Evolutionary conservation across 805 yeast species (phyloP).

Genomic region (Tetrapisispora namnaoensis): DNA sequence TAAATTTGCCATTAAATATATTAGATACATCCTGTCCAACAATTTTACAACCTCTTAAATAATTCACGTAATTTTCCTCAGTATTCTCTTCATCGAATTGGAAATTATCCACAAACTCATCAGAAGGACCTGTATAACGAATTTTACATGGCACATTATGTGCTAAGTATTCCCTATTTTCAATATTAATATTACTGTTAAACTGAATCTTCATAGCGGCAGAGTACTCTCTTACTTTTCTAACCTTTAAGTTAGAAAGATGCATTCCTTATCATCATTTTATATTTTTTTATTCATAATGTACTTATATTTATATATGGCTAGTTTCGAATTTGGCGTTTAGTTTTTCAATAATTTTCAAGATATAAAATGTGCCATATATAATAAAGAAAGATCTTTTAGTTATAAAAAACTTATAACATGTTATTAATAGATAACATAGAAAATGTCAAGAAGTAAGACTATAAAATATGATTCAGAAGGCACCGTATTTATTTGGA

Average conservation of each 20-base stretch:
- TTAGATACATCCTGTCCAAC: constrained; percentile 17
- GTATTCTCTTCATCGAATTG: constrained; percentile 6
- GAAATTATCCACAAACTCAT: constrained; percentile 12
- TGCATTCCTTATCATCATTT: no score
- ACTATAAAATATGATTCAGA: background rate
- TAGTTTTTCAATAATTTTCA: no score
- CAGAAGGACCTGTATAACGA: constrained; percentile 11
- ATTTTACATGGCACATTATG: constrained; percentile 20
- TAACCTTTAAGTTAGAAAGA: no score
- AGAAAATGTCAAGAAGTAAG: background rate
- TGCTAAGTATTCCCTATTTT: constrained; percentile 6
- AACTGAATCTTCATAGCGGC: background rate
- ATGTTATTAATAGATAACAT: no score
- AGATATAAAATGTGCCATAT: no score
- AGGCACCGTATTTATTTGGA: constrained; percentile 38
- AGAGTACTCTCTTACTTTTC: background rate
- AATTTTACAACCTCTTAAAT: constrained; percentile 31
- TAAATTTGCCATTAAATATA: constrained; percentile 1
- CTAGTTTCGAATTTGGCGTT: background rate
- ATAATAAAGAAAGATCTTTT: no score
- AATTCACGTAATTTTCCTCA: constrained; percentile 12
- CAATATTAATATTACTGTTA: constrained; percentile 1
- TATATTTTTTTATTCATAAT: background rate
- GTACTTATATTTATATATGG: background rate
- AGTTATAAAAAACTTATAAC: no score